Evolutionary conservation across 148 eudicot species (phyloP), one percentile per base, ranked within the genome.

Genomic region (Camellia japonica): DNA sequence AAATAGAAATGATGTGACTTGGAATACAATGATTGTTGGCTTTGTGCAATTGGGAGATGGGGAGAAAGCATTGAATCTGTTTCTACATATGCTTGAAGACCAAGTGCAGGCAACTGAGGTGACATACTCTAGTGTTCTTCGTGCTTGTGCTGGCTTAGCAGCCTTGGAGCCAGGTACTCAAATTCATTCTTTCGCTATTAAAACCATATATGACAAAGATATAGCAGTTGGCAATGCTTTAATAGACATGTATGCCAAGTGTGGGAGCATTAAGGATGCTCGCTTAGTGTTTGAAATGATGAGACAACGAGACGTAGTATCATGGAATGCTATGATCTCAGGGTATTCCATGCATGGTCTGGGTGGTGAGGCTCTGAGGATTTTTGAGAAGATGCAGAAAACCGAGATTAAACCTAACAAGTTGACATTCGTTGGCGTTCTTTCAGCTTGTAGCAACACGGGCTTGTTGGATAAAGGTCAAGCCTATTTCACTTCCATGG

Each of bases 11-110:
- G 95, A 88, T 59, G 96, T 93, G 79, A 87, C 93, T 16, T 95
- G 98, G 97, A 95, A 95, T 78, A 95, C 97, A 19, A 54, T 93
- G 72, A 93, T 95, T 78, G 98, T 95, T 77, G 94, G 92, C 64
- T 86, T 87, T 84, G 93, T 87, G 19, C 93, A 89, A 77, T 71
- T 78, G 56, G 96, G 96, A 68, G 90, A 93, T 23, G 85, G 87
- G 2, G 90, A 91, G 82, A 86, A 82, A 71, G 97, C 98, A 63
- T 80, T 93, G 67, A 67, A 66, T 80, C 55, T 93, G 84, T 95
- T 93, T 81, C 79, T 64, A 66, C 65, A 85, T 77, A 93, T 95
- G 98, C 92, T 84, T 76, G 86, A 88, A 76, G 80, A 86, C 44
- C 80, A 83, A 44, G 77, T 89, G 80, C 83, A 78, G 64, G 90